These are phyloP conservation scores for Colletotrichum paranaense DNA, from an alignment of 2,329 filamentous ascomycete genomes.

Conservation along the genomic window DNA sequence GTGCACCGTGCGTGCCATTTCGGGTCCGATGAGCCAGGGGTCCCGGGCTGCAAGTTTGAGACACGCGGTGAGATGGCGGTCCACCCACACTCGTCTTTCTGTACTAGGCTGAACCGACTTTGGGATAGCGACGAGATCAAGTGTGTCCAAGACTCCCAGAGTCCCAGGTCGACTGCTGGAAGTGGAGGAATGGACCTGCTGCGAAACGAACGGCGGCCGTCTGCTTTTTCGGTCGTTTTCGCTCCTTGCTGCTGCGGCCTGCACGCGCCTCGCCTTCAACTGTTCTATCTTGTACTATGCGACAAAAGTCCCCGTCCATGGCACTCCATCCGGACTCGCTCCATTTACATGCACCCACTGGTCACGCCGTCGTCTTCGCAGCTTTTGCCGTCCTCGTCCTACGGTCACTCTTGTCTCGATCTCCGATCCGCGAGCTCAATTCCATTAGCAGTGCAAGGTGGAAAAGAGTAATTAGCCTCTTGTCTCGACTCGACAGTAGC, in stretches of 20 bases:
- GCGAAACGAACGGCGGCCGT: constrained; percentile 16
- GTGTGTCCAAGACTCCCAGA: not conserved
- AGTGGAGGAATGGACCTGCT: not conserved
- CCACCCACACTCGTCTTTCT: constrained; percentile 20
- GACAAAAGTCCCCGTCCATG: not conserved
- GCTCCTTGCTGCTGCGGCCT: constrained; percentile 1
- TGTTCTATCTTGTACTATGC: not conserved
- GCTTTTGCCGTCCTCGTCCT: not conserved
- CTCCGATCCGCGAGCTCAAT: not conserved
- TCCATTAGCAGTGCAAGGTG: not conserved
- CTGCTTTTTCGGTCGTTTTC: constrained; percentile 9
- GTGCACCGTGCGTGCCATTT: constrained; percentile 21
- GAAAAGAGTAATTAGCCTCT: not conserved
- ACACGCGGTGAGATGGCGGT: constrained; percentile 28
- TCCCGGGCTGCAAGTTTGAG: constrained; percentile 27
- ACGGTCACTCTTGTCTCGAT: not conserved
- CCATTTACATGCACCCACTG: not conserved
- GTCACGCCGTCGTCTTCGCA: not conserved
- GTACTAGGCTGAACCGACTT: constrained; percentile 9
- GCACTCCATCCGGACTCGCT: not conserved
- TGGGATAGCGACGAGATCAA: not conserved
- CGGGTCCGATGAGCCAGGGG: constrained; percentile 21
- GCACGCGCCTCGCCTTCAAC: constrained; percentile 10
- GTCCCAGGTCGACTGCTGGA: not conserved
- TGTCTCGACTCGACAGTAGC: not conserved